A percentile compares a stretch with the other conserved stretches of the same genome.
Conservation (phyloP, 164 flowering plant species). For the Vitis rotundifolia region DNA sequence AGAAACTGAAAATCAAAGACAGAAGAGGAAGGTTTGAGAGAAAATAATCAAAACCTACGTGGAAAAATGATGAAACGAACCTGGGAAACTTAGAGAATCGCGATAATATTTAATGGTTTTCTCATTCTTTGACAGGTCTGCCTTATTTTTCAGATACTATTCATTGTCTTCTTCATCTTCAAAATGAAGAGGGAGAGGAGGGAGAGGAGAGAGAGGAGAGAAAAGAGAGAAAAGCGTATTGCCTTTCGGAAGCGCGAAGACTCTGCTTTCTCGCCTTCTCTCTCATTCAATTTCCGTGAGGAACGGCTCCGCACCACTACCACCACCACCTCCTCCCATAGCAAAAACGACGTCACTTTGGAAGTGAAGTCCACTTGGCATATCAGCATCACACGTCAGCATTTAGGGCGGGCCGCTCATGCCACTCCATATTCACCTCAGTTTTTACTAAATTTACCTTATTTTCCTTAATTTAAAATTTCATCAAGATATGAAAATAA, state of each 20-base stretch:
- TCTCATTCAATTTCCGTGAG: too few relatives aligned
- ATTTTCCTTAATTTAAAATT: too few relatives aligned
- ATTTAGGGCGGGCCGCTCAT: too few relatives aligned
- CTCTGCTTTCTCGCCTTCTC: conserved; percentile 1
- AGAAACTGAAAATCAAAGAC: background rate
- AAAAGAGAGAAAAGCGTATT: conserved; percentile 42
- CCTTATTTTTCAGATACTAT: background rate
- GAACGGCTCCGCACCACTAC: too few relatives aligned
- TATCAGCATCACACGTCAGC: too few relatives aligned
- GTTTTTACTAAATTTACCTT: too few relatives aligned
- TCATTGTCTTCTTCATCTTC: background rate
- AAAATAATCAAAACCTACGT: conserved; percentile 11
- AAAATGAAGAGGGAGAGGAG: background rate
- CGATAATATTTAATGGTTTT: background rate
- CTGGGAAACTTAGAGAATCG: conserved; percentile 8
- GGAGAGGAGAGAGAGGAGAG: conserved; percentile 8
- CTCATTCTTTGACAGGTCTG: background rate
- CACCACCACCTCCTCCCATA: too few relatives aligned
- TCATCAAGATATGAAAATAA: too few relatives aligned
- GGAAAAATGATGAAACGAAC: background rate
- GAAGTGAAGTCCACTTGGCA: too few relatives aligned
- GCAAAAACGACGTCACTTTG: too few relatives aligned
- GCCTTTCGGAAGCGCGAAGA: conserved; percentile 42
- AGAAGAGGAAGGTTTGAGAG: background rate
- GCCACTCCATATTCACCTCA: too few relatives aligned